Evolutionary conservation across 2,329 filamentous ascomycete genomes (phyloP), one percentile per base, ranked within the genome.

Genomic region (Fusarium abutilonis): DNA sequence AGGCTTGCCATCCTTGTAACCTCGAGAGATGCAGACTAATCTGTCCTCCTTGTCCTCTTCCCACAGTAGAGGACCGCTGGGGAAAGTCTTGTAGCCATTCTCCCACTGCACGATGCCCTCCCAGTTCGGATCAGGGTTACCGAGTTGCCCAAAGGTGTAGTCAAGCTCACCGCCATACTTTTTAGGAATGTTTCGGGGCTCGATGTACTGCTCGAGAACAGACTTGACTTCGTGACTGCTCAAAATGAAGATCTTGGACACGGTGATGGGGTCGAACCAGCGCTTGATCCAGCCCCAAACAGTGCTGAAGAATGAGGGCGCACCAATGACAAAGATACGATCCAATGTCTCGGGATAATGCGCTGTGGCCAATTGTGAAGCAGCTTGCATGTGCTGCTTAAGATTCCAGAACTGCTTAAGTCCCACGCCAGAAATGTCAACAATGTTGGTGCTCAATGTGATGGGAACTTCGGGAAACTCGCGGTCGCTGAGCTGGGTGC

Each of bases 361-460:
- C 6, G 93, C 92, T 4, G 93, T 97, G 6, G 94, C 94, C 51
- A 97, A 82, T 57, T 89, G 86, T 72, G 90, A 93, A 2, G 93
- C 93, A 71, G 93, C 90, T 78, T 97, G 93, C 93, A 98, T 96
- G 76, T 97, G 94, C 21, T 79, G 80, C 81, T 96, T 95, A 61
- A 98, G 78, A 77, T 96, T 96, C 94, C 94, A 97, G 75, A 97
- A 97, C 79, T 96, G 93, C 80, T 91, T 92, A 75, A 98, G 76
- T 6, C 92, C 92, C 23, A 97, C 93, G 13, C 89, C 88, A 14
- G 87, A 90, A 63, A 98, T 92, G 75, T 98, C 94, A 55, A 97
- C 93, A 69, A 98, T 96, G 78, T 97, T 97, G 70, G 91, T 97
- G 72, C 90, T 93, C 69, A 95, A 89, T 35, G 93, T 94, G 68